Percentiles rank a stretch among this genome's conserved stretches.
Conservation (phyloP, 495 filamentous ascomycete species). For the Chaetomium cochliodes region DNA sequence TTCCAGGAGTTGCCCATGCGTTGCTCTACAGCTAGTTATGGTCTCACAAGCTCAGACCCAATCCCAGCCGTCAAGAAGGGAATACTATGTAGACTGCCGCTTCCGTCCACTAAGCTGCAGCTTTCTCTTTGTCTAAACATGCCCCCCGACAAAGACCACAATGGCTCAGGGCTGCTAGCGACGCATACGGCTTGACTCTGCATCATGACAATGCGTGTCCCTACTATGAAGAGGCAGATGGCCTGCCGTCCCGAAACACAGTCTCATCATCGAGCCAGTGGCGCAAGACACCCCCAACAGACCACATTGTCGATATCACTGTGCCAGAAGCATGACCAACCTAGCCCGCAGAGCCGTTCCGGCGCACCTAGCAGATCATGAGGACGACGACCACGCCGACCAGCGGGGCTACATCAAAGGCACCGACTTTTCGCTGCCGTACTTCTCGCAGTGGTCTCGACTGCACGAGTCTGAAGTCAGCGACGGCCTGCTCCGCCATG, state of each 20-base stretch:
- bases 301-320: background rate
- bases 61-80: background rate
- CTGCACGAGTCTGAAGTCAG: constrained; percentile 22
- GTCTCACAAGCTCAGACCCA: background rate
- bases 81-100: background rate
- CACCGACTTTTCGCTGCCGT: constrained; percentile 38
- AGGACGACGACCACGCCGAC: constrained; percentile 28
- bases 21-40: background rate
- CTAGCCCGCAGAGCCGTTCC: constrained; percentile 10
- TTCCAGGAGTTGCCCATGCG: background rate
- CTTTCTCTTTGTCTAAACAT: background rate
- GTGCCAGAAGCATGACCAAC: constrained; percentile 10
- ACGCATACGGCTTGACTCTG: constrained; percentile 10
- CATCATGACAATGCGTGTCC: constrained; percentile 1
- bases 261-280: background rate
- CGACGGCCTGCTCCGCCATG: constrained; percentile 36
- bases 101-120: background rate
- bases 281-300: background rate
- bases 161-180: background rate
- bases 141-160: background rate
- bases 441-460: constrained; percentile 34
- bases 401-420: constrained; percentile 36
- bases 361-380: constrained; percentile 33
- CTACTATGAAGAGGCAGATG: constrained; percentile 9
- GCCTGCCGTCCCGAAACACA: background rate